Evolutionary conservation across 129 eudicot genomes (phyloP), one percentile per base, ranked within the genome.

Genomic region (Dittrichia graveolens): DNA sequence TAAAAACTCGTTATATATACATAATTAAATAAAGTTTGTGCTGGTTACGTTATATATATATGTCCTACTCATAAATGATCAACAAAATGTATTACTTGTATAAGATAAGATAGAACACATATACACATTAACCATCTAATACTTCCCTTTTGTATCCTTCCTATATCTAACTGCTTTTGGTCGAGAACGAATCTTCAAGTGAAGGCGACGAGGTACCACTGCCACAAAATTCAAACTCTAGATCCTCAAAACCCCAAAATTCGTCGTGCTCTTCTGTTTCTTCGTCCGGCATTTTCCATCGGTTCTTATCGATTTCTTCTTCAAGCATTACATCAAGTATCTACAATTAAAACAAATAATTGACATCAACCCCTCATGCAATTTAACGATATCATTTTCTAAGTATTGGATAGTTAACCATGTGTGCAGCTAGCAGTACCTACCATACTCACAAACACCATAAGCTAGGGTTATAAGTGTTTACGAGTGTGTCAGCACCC

Each of bases 161-260:
- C 78, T 61, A 65, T 43, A 65, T 43, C 69, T 79, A 81, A 37
- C 78, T 81, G 55, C 88, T 85, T 50, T 72, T 70, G 56, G 66
- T 79, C 7, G 89, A 92, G 57, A 59, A 42, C 12, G 87, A 65
- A 57, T 80, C 84, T 12, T 82, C 80, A 7, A 83, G 81, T 4
- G 91, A 84, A 12, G 84, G 75, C 47, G 98, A 87, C 13, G 78
- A 83, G 8, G 88, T 75, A 71, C 71, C 70, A 65, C 75, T 81
- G 16, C 84, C 92, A 63, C 70, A 83, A 44, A 73, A 78, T 50
- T 86, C 98, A 69, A 75, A 83, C 73, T 93, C 96, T 50, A 89
- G 87, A 80, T 89, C 98, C 77, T 89, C 98, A 69, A 89, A 93
- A 63, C 91, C 95, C 96, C 95, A 87, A 60, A 83, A 85, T 55